Base-by-base conservation (phyloP, 2,329 filamentous ascomycete species). In the Sclerotinia subarctica region DNA sequence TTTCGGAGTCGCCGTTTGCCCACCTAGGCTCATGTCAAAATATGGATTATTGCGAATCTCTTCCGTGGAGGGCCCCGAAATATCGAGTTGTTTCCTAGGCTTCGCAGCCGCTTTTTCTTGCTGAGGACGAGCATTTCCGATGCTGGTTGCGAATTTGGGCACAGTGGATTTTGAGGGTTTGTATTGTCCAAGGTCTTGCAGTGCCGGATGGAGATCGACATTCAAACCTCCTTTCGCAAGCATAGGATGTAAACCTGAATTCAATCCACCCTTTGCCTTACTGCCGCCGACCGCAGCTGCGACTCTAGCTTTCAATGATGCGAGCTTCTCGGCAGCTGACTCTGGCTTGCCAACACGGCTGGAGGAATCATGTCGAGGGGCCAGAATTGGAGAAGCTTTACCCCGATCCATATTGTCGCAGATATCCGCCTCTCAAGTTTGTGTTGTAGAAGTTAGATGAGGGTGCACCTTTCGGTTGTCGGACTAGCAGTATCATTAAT, bases 271-370 rank as follows among this genome's bases (percentile, higher is more conserved):
- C 74, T 70, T 81, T 70, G 82, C 86, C 78, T 78, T 81, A 78
- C 73, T 81, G 76, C 81, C 82, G 42, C 81, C 82, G 58, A 92
- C 90, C 65, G 91, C 91, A 62, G 91, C 91, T 59, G 90, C 90
- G 17, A 95, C 90, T 73, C 92, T 86, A 32, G 91, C 91, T 78
- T 90, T 94, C 76, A 96, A 85, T 54, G 90, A 89, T 59, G 92
- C 92, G 72, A 94, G 82, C 71, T 86, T 83, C 79, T 92, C 84
- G 76, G 89, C 83, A 71, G 86, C 82, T 24, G 85, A 83, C 72
- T 87, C 81, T 58, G 83, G 74, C 74, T 88, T 84, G 75, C 86
- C 82, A 44, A 88, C 79, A 69, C 85, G 81, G 32, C 83, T 84
- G 6, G 82, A 78, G 53, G 79, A 76, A 78, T 88, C 86, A 73